These are phyloP conservation scores for Dryadomyces quercus-mongolicae DNA, from an alignment of 2,329 filamentous ascomycete genomes.

Conservation along the genomic window DNA sequence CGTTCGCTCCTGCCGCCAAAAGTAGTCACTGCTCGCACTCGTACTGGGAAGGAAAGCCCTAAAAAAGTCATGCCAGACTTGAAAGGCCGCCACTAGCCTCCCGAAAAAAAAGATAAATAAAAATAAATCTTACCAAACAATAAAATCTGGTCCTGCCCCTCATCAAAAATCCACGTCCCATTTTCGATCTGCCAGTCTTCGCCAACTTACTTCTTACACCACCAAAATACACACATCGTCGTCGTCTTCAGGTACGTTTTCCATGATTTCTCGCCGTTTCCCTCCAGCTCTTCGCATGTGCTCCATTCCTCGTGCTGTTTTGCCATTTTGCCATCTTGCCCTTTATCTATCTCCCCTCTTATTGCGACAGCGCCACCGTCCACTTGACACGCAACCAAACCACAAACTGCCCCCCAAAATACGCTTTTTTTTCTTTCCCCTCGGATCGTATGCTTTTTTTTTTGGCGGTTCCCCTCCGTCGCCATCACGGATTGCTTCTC, in stretches of 20 bases:
- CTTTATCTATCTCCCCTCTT: background rate
- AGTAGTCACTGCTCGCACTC: background rate
- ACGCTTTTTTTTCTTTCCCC: background rate
- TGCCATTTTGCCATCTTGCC: background rate
- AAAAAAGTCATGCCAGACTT: background rate
- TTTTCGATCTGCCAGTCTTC: constrained; percentile 5
- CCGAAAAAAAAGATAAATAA: constrained; percentile 7
- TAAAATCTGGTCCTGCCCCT: constrained; percentile 12
- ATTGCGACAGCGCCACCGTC: background rate
- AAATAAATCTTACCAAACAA: constrained; percentile 6
- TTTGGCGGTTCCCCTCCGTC: background rate
- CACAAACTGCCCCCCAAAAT: background rate
- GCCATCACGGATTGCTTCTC: background rate
- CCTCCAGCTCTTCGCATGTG: background rate
- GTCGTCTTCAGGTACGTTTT: background rate
- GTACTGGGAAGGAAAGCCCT: constrained; percentile 1
- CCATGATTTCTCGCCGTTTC: background rate
- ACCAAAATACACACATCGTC: constrained; percentile 3
- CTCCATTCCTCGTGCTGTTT: background rate
- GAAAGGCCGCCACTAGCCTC: constrained; percentile 1
- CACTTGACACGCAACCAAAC: background rate
- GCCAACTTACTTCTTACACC: constrained; percentile 4
- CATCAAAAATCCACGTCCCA: constrained; percentile 8
- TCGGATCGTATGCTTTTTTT: background rate
- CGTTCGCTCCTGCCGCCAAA: constrained; percentile 1